Base-by-base conservation (phyloP, 2,329 filamentous ascomycete species). In the Neonectria faginata region DNA sequence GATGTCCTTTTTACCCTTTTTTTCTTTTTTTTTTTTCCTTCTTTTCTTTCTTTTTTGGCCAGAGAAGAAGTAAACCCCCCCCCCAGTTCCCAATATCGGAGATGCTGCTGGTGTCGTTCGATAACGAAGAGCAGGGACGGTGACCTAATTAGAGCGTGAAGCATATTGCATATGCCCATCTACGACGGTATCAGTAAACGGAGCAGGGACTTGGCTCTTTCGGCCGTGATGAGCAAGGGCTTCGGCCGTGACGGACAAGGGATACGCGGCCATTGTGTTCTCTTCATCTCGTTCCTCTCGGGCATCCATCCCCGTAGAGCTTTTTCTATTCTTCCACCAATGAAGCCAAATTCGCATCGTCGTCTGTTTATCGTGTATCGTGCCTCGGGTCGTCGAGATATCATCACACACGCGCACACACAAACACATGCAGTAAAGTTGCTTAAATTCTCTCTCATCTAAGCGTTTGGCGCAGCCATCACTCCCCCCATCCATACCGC, bases 41-140 rank as follows among this genome's bases (percentile, higher is more conserved):
- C n/a, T 27, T 51, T 18, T 41, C 9, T 27, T 9, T 44, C n/a
- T 22, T 45, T 29, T 29, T 29, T 10, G 29, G 25, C 25, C 25
- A 25, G 25, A 25, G 25, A 25, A 25, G 25, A 25, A 25, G 22
- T 5, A 25, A 5, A 25, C 22, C 22, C 2, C 2, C 22, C 22
- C 42, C 31, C 27, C 20, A 27, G 20, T 47, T 47, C 22, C 22
- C 29, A n/a, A 18, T 39, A 52, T 62, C 59, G 45, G 52, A 56
- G 59, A 62, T 57, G 25, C 59, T 62, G 59, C 59, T 56, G 44
- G 44, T 54, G 42, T 61, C 51, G 51, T 61, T 48, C 39, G 52
- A 61, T 60, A n/a, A 16, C 36, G 8, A 22, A 16, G 29, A 12
- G n/a, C 50, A 61, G 45, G 44, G 52, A 36, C 11, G 25, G 25